Base-by-base conservation (phyloP, 1,139 yeast species). In the Petasospora fabianii region DNA sequence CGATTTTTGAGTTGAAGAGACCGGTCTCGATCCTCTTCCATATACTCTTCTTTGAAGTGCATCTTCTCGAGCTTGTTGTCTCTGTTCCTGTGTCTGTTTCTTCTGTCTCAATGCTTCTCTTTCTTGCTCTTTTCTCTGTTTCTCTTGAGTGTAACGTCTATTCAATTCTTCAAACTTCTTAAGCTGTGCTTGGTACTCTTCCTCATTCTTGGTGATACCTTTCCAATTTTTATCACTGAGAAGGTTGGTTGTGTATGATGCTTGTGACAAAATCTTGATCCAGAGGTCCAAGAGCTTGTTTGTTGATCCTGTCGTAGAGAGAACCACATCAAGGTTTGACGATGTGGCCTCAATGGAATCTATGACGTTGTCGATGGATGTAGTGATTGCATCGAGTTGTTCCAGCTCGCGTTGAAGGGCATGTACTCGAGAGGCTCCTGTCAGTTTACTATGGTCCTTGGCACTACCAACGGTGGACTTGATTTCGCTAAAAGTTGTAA, bases 241-340 rank as follows among this genome's bases (percentile, higher is more conserved):
- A 11, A 55, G 36, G 4, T 42, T 34, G 3, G 48, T 42, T 1
- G 58, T 54, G 34, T 54, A 49, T 17, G 53, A 44, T 18, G 56
- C 49, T 32, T 56, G 60, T 7, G 60, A 56, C 2, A 56, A 42
- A 12, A 56, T 56, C 39, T 52, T 54, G 37, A 50, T 51, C 59
- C 59, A 56, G 2, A 52, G 38, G 26, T 54, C 56, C 24, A 56
- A 35, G 10, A 56, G 38, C 10, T 39, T 45, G 30, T 56, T 48
- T 0, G 58, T 49, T 5, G 55, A 51, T 8, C 48, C 52, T 3
- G 57, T 43, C 2, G 57, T 53, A 5, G 43, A 33, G 3, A 51
- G 32, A 6, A 53, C 38, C 7, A 37, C 36, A 5, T 48, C 46
- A 12, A 55, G 15, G 19, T 54, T 54, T 1, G 18, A 10, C 1